Evolutionary conservation across 129 eudicot species (phyloP), one percentile per base, ranked within the genome.

Genomic region (Flaveria linearis): DNA sequence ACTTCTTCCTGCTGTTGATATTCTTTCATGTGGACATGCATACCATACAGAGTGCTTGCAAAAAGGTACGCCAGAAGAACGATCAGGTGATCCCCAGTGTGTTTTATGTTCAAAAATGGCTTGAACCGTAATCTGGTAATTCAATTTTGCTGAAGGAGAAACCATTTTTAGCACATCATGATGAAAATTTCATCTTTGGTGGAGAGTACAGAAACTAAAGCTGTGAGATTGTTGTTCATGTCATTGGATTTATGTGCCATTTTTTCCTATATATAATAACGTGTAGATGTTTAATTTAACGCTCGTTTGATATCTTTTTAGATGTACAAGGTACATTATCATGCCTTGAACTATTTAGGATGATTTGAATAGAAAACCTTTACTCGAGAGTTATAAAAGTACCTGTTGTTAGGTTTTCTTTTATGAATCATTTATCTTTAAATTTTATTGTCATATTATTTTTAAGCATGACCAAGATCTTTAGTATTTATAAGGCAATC

Each of bases 1-100:
- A 10, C 78, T 74, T 42, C 85, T 88, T 76, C 93, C 93, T 7
- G 83, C 77, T 2, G 87, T 86, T 72, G 86, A 86, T 67, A 42
- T 88, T 47, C 60, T 88, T 71, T n/a, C 84, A 69, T 88, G 93
- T 71, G 93, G 90, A 12, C 90, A 88, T 79, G 83, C 82, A 3
- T 86, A 78, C 81, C 93, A 88, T 73, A 71, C 72, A 22, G 77
- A 81, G 70, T 86, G 93, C 72, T 72, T 85, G 83, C 77, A 75
- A 55, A 30, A 22, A 8, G 63, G 66, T 16, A 74, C 36, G 15
- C 69, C 78, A 26, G 76, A 76, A 58, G 79, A 78, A 33, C 79
- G 70, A 69, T 68, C 71, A 1, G 68, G 72, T 53, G 90, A 88
- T 22, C 90, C 90, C 36, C 25, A 70, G 17, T 88, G 93, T 72